A percentile compares a stretch with the other conserved stretches of the same genome.
phyloP scores from a whole-genome alignment of 2,329 filamentous ascomycete species.

The Colletotrichum sp. region DNA sequence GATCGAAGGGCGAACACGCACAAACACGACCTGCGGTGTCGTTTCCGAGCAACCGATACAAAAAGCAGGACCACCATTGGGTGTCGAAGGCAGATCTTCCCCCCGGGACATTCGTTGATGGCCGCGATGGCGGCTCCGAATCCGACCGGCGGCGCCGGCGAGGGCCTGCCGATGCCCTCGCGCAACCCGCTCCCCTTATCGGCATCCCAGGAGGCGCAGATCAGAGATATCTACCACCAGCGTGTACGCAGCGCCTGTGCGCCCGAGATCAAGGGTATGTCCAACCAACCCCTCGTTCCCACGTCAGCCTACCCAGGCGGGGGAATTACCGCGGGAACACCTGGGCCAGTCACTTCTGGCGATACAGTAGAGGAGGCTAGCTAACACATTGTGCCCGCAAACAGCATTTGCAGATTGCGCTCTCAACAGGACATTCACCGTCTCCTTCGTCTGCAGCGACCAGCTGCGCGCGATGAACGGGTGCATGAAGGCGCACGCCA shows the following conservation, averaged over 20 bases:
- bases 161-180: conserved; percentile 54
- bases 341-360: neutral
- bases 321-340: neutral
- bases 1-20: neutral
- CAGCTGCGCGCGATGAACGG: conserved; percentile 88
- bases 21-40: neutral
- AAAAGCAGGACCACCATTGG: neutral
- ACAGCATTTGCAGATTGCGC: conserved; percentile 93
- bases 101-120: conserved; percentile 27
- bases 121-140: conserved; percentile 45
- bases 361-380: neutral
- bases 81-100: neutral
- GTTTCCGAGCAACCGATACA: neutral
- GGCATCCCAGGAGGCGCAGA: conserved; percentile 80
- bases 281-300: neutral
- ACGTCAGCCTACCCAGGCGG: neutral
- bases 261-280: conserved; percentile 78
- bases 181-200: conserved; percentile 85
- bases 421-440: conserved; percentile 81
- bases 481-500: conserved; percentile 90
- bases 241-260: conserved; percentile 78
- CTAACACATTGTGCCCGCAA: neutral
- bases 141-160: conserved; percentile 27
- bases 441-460: conserved; percentile 83
- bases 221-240: conserved; percentile 81